A percentile compares a stretch with the other conserved stretches of the same genome.
These are phyloP conservation scores for Rhynchosporium agropyri DNA, from an alignment of 2,329 filamentous ascomycete genomes.

Conservation along the genomic window DNA sequence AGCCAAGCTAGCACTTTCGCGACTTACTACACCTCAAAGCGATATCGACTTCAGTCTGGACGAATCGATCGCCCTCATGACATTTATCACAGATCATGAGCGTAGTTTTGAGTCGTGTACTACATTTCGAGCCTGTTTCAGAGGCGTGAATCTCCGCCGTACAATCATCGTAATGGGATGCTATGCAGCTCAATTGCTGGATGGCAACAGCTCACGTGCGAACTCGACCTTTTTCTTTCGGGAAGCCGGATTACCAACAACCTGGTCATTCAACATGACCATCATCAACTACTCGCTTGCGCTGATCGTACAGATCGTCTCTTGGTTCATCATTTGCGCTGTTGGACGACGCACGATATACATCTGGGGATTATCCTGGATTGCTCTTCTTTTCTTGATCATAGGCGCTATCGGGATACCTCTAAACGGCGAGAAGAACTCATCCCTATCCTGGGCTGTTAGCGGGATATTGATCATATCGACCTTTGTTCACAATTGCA, in stretches of 20 bases:
- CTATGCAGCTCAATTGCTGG: neutral
- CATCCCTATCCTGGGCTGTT: too few species aligned
- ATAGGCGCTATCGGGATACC: too few species aligned
- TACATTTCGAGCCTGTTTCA: constrained; percentile 52
- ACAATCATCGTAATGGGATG: constrained; percentile 47
- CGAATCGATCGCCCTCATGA: constrained; percentile 53
- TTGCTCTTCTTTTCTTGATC: too few species aligned
- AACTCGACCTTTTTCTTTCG: constrained; percentile 14
- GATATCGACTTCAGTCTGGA: constrained; percentile 42
- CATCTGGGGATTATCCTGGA: too few species aligned
- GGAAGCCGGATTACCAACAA: constrained; percentile 13
- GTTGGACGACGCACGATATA: constrained; percentile 5
- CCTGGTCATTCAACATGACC: constrained; percentile 17
- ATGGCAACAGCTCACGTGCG: neutral
- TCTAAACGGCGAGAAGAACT: too few species aligned
- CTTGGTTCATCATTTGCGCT: constrained; percentile 13
- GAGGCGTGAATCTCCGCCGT: constrained; percentile 48
- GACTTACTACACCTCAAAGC: constrained; percentile 41
- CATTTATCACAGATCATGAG: constrained; percentile 57
- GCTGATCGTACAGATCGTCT: constrained; percentile 8
- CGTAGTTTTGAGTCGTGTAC: constrained; percentile 46
- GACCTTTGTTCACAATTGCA: too few species aligned
- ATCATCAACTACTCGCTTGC: constrained; percentile 18
- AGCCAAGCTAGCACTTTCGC: constrained; percentile 43
- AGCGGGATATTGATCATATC: too few species aligned